Base-by-base conservation (phyloP, 2,329 filamentous ascomycete species). In the Aspergillus pseudoviridinutans region DNA sequence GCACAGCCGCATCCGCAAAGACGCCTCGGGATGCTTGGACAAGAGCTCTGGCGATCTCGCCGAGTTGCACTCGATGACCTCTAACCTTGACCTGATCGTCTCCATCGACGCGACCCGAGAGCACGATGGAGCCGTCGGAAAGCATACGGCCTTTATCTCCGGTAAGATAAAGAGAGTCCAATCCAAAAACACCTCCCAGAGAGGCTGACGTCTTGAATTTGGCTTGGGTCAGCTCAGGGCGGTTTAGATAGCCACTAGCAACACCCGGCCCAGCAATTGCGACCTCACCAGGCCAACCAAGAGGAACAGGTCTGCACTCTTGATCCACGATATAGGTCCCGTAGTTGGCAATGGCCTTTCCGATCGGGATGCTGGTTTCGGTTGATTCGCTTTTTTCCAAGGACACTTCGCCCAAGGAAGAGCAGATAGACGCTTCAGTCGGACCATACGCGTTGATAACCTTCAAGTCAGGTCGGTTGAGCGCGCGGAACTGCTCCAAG, bases 81-180 rank as follows among this genome's bases (percentile, higher is more conserved):
- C 57, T 47, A 29, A 59, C 24, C 47, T 59, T 59, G 1, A 59
- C 41, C 49, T 59, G 57, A 17, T 51, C 41, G 38, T 59, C 54
- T 32, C 57, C 57, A 46, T 57, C 54, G 3, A 59, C 38, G 6
- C 57, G 57, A 3, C 57, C 57, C 14, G 54, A 51, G 24, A 56
- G 29, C 17, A 56, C 50, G n/a, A 59, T 46, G n/a, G 46, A 46
- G 20, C 57, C 57, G 22, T 53, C 44, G 1, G 54, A 47, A 8
- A 57, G 57, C 47, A 59, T 29, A 9, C 57, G 54, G 25, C 57
- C 57, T 29, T 52, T 56, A 46, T 59, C 57, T 8, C 57, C 57
- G 22, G 57, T 59, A 3, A 38, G 47, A 17, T 59, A 59, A 32
- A 59, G 3, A 7, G 1, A 28, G 41, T 44, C 24, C 12, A 3